Conservation (phyloP, 1,284 basidiomycete species). For the Papiliotrema nemorosa region DNA sequence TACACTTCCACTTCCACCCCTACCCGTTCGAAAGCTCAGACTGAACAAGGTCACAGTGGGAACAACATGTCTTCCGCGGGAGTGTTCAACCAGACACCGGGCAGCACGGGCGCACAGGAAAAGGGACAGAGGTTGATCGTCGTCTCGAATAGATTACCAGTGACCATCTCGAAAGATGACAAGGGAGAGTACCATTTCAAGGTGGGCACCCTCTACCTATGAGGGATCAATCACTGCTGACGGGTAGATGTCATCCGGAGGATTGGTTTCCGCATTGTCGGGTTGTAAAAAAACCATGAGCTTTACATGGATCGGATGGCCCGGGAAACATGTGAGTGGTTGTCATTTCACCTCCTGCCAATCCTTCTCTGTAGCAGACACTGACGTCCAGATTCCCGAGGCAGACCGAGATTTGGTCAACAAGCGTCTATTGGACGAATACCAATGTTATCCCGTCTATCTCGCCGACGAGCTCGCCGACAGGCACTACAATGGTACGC, state of each 20-base stretch:
- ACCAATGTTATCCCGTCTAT: conserved; percentile 96
- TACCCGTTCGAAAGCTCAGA: not conserved
- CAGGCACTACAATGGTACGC: conserved; percentile 84
- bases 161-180: conserved; percentile 84
- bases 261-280: conserved; percentile 87
- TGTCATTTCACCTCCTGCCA: not conserved
- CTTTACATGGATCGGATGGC: conserved; percentile 95
- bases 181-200: conserved; percentile 90
- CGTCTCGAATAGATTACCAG: conserved; percentile 90
- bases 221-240: not conserved
- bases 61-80: no score
- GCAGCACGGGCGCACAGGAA: not conserved
- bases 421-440: conserved; percentile 84
- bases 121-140: conserved; percentile 74
- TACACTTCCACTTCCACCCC: conserved; percentile 2
- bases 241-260: conserved; percentile 86
- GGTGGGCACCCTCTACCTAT: conserved; percentile 23
- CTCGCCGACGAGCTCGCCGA: conserved; percentile 96
- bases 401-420: conserved; percentile 83
- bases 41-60: not conserved
- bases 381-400: conserved; percentile 71
- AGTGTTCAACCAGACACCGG: no score
- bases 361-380: not conserved
- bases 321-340: conserved; percentile 47
- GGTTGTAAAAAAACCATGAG: conserved; percentile 95